Evolutionary conservation across 1,284 basidiomycete species (phyloP).

Genomic region (Sporisorium iseilematis-ciliati): DNA sequence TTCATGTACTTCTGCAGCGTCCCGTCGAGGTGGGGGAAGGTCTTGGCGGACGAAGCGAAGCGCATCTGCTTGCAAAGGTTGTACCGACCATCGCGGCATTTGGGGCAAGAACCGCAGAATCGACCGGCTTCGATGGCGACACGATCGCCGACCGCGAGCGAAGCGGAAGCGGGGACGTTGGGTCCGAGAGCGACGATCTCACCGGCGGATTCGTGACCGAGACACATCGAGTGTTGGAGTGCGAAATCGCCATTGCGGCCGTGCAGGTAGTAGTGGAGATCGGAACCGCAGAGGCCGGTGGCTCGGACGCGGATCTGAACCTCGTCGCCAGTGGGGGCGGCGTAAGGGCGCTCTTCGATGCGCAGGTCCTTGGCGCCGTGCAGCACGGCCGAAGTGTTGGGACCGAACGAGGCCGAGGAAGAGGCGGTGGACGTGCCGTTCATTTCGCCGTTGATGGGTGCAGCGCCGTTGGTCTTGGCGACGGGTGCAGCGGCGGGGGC

Average conservation of each 20-base stretch:
- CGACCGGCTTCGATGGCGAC: conserved; percentile 95
- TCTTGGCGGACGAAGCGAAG: conserved; percentile 89
- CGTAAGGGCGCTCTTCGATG: conserved; percentile 76
- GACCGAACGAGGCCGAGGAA: conserved; percentile 15
- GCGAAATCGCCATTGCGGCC: conserved; percentile 90
- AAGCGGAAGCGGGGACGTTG: conserved; percentile 73
- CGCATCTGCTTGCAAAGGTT: conserved; percentile 89
- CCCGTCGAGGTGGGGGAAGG: conserved; percentile 91
- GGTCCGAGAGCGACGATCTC: conserved; percentile 77
- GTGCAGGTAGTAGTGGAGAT: conserved; percentile 64
- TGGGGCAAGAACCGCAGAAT: conserved; percentile 78
- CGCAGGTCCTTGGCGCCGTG: conserved; percentile 73
- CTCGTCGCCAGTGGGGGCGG: conserved; percentile 76
- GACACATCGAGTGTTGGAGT: conserved; percentile 80
- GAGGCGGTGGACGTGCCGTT: conserved; percentile 20
- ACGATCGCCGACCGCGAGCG: conserved; percentile 81
- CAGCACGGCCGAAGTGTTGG: conserved; percentile 66
- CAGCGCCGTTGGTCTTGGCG: conserved; percentile 20
- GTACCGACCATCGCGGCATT: conserved; percentile 80
- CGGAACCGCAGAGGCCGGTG: conserved; percentile 85
- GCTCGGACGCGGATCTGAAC: conserved; percentile 81
- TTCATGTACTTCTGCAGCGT: conserved; percentile 89
- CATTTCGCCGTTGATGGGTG: conserved; percentile 22
- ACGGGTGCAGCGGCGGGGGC: conserved; percentile 10
- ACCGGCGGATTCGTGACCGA: conserved; percentile 92